Evolutionary conservation across 2,329 filamentous ascomycete genomes (phyloP).

Genomic region (Fusarium humuli): DNA sequence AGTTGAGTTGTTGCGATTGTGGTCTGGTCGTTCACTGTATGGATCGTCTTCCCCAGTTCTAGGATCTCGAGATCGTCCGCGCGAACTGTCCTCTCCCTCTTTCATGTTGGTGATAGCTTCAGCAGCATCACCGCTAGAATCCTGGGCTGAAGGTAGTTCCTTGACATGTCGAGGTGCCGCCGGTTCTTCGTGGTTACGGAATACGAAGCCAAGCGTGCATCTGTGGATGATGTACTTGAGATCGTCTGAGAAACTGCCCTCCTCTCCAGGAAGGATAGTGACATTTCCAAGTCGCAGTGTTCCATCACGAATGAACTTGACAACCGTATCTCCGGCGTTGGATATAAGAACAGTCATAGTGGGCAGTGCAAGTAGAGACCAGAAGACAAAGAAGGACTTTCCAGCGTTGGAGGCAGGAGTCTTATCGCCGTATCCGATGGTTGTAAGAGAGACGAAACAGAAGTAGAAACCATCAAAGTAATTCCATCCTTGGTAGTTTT

Average conservation of each 20-base stretch:
- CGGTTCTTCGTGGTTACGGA: conserved; percentile 40
- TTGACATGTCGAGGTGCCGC: background rate
- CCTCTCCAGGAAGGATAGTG: conserved; percentile 71
- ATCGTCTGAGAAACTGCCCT: conserved; percentile 60
- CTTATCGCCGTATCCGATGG: conserved; percentile 88
- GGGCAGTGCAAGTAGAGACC: conserved; percentile 86
- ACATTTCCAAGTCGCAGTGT: conserved; percentile 68
- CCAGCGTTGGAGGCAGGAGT: conserved; percentile 82
- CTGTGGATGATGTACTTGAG: conserved; percentile 57
- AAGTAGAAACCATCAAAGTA: conserved; percentile 91
- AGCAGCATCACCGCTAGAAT: background rate
- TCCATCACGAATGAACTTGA: conserved; percentile 68
- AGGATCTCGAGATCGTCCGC: conserved; percentile 20
- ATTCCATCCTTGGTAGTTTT: conserved; percentile 68
- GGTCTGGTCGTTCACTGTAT: conserved; percentile 35
- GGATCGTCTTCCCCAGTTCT: conserved; percentile 1
- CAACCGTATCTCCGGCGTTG: conserved; percentile 85
- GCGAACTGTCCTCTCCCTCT: conserved; percentile 5
- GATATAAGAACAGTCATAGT: conserved; percentile 89
- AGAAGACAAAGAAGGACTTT: conserved; percentile 91
- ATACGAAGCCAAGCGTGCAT: conserved; percentile 59
- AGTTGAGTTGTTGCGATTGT: conserved; percentile 27
- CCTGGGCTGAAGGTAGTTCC: background rate
- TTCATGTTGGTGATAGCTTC: conserved; percentile 24
- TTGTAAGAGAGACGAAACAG: conserved; percentile 83